Base-by-base conservation (phyloP, 2,329 filamentous ascomycete genomes). In the Phialemoniopsis sp. region DNA sequence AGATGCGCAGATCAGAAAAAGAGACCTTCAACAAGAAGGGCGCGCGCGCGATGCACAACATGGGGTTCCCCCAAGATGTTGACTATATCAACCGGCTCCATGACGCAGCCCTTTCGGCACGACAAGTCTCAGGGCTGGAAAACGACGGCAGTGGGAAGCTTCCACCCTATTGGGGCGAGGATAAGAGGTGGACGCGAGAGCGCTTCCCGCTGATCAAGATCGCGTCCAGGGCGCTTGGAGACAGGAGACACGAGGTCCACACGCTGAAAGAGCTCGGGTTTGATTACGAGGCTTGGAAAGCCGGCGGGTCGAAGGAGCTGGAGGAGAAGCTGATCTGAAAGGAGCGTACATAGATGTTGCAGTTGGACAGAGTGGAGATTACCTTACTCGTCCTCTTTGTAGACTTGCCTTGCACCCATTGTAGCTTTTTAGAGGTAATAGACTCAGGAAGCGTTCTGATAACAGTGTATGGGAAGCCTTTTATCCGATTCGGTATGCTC, bases 1-100 rank as follows among this genome's bases (percentile, higher is more conserved):
- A 26, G 6, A 26, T 26, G 21, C 21, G 21, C 6, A 26, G 10
- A 10, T 26, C 21, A 26, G 21, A 26, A 26, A 10, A 26, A 26
- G 21, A 6, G 21, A 26, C 21, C 10, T 26, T 26, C 21, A 6
- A 6, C 10, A 10, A 6, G 6, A 26, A 26, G 10, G 21, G 21
- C 21, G 21, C 21, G 10, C 21, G 21, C 6, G 21, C 21, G 10
- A 26, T 72, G 12, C 69, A 74, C 44, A 52, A 62, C 17, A 47
- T 73, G 32, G 54, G 54, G 3, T 69, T 60, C 37, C 78, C 78
- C 0, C 67, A 68, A 29, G 80, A 85, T 50, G 70, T 70, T 0
- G 63, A 76, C 4, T 82, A 82, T 47, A 75, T 84, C 47, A 82
- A 84, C 47, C 61, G 62, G 43, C 55, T 83, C 38, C 63, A 75